Evolutionary conservation across 2,329 filamentous ascomycete genomes (phyloP), one percentile per base, ranked within the genome.

Genomic region (Talaromyces sp.): DNA sequence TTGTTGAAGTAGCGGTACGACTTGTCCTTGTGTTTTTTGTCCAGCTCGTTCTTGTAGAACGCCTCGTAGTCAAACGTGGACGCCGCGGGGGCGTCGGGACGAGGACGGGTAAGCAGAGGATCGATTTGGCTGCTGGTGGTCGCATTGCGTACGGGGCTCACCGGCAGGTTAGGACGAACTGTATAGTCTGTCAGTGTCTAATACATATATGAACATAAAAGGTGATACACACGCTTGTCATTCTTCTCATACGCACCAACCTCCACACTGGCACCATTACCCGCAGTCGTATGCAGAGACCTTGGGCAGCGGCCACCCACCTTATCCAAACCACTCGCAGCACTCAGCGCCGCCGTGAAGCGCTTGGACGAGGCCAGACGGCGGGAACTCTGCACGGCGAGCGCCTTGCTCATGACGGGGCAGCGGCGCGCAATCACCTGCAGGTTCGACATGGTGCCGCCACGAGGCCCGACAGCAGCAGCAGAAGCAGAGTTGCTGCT

Each of bases 1-100:
- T 99, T 99, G 84, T 99, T 99, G 83, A 99, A 99, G 81, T 97
- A 97, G 72, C 94, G 91, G 81, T 99, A 99, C 57, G 92, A 97
- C 81, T 97, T 97, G 83, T 99, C 94, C 83, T 96, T 92, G 84
- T 96, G 94, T 81, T 99, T 99, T 85, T 97, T 97, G 69, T 97
- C 91, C 67, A 99, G 79, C 76, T 99, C 93, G 63, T 80, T 80
- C 65, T 88, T 80, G 79, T 97, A 99, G 77, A 97, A 99, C 53
- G 76, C 85, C 70, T 96, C 87, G 71, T 99, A 99, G 76, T 97
- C 84, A 77, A 97, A 99, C 70, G 87, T 90, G 61, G 75, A 72
- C 26, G 76, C 70, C 38, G 75, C 72, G 12, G 80, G 80, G 35
- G 81, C 81, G 48, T 76, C 71, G 3, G 82, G 80, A 57, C 79